Evolutionary conservation across 805 yeast genomes (phyloP).

Genomic region (Metschnikowia bowlesiae): DNA sequence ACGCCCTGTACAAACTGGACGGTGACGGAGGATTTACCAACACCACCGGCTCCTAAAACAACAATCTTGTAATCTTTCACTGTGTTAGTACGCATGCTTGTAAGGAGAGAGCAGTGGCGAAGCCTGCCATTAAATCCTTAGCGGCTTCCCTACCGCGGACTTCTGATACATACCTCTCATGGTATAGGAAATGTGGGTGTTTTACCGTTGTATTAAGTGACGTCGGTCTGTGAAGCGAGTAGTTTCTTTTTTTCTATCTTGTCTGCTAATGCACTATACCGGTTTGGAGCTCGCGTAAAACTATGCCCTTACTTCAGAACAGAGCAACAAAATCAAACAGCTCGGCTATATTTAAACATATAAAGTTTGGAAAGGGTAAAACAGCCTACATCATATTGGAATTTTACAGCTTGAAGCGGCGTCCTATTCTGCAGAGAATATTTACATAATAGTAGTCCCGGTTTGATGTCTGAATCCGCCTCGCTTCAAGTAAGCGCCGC

Average conservation of each 20-base stretch:
- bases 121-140: neutral
- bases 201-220: neutral
- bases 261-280: constrained; percentile 5
- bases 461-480: neutral
- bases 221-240: constrained; percentile 1
- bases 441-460: neutral
- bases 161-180: constrained; percentile 14
- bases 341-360: neutral
- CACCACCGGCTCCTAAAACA: constrained; percentile 96
- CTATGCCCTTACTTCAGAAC: neutral
- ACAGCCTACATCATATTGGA: neutral
- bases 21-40: constrained; percentile 90
- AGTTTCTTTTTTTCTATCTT: constrained; percentile 5
- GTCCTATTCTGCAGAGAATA: neutral
- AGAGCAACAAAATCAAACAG: neutral
- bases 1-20: constrained; percentile 90
- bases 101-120: neutral
- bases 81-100: constrained; percentile 9
- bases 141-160: neutral
- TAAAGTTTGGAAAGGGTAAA: neutral
- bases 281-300: constrained; percentile 1
- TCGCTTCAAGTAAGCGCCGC: neutral
- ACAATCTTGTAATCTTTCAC: constrained; percentile 75
- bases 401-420: neutral
- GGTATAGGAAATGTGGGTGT: neutral